These are phyloP conservation scores for Tolypocladium guangdongense DNA, from an alignment of 2,329 filamentous ascomycete species.

Conservation along the genomic window DNA sequence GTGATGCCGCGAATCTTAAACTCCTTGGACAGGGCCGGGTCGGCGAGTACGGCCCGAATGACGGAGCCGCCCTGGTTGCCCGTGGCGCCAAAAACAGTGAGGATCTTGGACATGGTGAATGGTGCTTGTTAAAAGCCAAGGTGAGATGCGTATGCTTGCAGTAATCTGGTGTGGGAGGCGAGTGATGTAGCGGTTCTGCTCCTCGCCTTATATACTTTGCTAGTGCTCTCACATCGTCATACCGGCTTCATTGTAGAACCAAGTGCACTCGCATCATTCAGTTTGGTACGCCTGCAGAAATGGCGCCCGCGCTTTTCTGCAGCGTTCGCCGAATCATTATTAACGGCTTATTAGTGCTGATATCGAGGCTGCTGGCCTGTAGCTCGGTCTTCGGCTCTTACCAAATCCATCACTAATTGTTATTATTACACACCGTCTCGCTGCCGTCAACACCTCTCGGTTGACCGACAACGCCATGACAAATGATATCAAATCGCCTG, in stretches of 20 bases:
- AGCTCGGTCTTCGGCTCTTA: neutral
- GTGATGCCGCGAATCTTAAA: constrained; percentile 37
- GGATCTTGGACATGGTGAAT: constrained; percentile 23
- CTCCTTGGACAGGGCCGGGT: constrained; percentile 30
- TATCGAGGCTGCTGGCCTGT: neutral
- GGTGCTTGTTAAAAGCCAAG: neutral
- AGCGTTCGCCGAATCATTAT: neutral
- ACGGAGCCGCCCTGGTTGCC: constrained; percentile 39
- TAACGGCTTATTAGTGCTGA: neutral
- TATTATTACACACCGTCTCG: too few relatives aligned
- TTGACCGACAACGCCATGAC: too few relatives aligned
- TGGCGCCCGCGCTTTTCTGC: neutral
- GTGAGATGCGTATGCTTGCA: neutral
- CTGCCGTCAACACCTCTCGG: too few relatives aligned
- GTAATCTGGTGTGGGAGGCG: neutral
- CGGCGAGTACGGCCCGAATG: constrained; percentile 30
- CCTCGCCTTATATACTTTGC: neutral
- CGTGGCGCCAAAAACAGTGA: constrained; percentile 36
- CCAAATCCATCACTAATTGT: neutral
- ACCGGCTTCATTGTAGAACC: neutral
- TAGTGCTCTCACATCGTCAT: neutral
- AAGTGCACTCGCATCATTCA: neutral
- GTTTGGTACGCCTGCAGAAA: neutral
- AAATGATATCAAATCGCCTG: too few relatives aligned
- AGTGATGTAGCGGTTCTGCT: neutral